These are phyloP conservation scores for Ustilago esculenta DNA, from an alignment of 1,284 basidiomycete genomes.

Conservation along the genomic window DNA sequence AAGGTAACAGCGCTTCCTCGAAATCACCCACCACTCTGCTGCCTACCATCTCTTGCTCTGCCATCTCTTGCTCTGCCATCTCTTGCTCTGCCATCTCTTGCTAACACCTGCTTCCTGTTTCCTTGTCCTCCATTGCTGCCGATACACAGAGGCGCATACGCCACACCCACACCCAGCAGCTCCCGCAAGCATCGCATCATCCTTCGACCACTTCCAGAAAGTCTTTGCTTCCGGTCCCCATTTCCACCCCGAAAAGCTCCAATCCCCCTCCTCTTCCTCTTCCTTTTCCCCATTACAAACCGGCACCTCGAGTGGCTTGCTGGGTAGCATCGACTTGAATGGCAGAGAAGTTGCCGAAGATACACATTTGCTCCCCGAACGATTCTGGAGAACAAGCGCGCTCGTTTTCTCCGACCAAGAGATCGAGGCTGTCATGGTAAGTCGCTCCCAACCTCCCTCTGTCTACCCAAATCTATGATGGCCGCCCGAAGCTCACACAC, in stretches of 20 bases:
- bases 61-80: background rate
- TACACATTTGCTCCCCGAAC: slow-evolving; percentile 46
- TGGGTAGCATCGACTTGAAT: slow-evolving; percentile 22
- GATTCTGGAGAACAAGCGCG: slow-evolving; percentile 63
- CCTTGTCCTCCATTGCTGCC: background rate
- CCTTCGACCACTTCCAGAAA: slow-evolving; percentile 61
- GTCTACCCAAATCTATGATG: too few species aligned
- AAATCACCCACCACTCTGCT: too few species aligned
- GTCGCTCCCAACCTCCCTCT: slow-evolving; percentile 14
- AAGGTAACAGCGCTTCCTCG: too few species aligned
- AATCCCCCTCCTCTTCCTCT: slow-evolving; percentile 6
- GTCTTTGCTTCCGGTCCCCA: slow-evolving; percentile 60
- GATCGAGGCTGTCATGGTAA: slow-evolving; percentile 65
- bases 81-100: background rate
- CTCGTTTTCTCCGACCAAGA: slow-evolving; percentile 52
- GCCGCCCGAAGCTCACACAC: too few species aligned
- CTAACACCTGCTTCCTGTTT: background rate
- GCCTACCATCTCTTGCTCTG: too few species aligned
- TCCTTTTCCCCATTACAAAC: background rate
- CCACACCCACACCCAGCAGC: slow-evolving; percentile 65
- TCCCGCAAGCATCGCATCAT: slow-evolving; percentile 46
- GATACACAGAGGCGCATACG: slow-evolving; percentile 41
- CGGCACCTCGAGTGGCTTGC: background rate
- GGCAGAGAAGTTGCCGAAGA: slow-evolving; percentile 36
- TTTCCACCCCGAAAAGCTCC: slow-evolving; percentile 60